Evolutionary conservation across 2,329 filamentous ascomycete species (phyloP), one percentile per base, ranked within the genome.

Genomic region (Nigrospora sphaerica): DNA sequence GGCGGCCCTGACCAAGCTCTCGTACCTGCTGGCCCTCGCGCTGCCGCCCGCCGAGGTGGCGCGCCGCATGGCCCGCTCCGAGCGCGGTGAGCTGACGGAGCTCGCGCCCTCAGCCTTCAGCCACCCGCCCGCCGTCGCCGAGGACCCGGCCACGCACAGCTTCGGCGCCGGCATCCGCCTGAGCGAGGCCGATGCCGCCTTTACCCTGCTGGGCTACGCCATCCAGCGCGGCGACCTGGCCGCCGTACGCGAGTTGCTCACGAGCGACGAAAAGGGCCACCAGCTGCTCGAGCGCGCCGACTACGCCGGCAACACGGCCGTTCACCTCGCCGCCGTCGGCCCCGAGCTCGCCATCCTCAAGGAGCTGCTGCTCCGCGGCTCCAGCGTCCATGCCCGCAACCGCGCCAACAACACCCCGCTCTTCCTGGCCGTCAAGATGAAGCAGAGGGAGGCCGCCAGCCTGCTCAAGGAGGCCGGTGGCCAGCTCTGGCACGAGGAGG

Each of bases 1-100:
- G 69, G 91, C 88, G 3, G 91, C 91, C 6, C 78, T 95, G 54
- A 93, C 91, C 17, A 96, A 96, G 66, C 76, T 96, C 28, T 88
- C 88, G 2, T 95, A 95, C 63, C 77, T 95, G 3, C 77, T 95
- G 16, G 86, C 87, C 5, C 63, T 77, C 1, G 75, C 73, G 32
- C 71, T 86, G n/a, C 75, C 77, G 0, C 73, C 78, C 9, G 71
- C 76, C 45, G 83, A 88, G 18, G 81, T 95, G 28, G 75, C 81
- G 4, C 73, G 72, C 50, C 75, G 76, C 50, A 95, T 95, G 80
- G 82, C 86, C 7, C 68, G 76, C 19, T 88, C 86, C 12, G 73
- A 95, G 18, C 80, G 88, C 42, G 91, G 91, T 39, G 91, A 96
- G 69, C 80, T 95, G 67, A 95, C 88, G 12, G 87, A 90, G 64